Base-by-base conservation (phyloP, 805 yeast genomes). In the Schwanniomyces yamadae region DNA sequence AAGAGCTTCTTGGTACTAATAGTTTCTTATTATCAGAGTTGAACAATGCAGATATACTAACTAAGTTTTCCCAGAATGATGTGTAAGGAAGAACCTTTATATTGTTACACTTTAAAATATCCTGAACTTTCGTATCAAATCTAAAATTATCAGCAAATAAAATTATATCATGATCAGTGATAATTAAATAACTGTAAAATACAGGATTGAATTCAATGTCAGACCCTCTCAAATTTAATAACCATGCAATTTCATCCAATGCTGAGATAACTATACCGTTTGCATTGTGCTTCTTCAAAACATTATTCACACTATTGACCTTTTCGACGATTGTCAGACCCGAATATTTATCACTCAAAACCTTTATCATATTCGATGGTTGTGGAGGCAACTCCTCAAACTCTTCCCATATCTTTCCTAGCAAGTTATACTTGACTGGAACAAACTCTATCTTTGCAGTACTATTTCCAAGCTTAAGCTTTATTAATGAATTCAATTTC, bases 371-470 rank as follows among this genome's bases (percentile, higher is more conserved):
- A 11, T 67, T 54, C 16, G 78, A 69, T 37, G 86, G 66, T 8
- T 49, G 19, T 4, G 48, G 52, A 16, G 97, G 96, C 6, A 67
- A 49, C 15, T 71, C 70, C 62, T 87, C 91, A 49, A 79, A 80
- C 8, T 66, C 49, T 5, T 65, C 63, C 96, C 96, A 89, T 13
- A 89, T 80, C 17, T 52, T 49, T 49, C 87, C 96, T 20, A 93
- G 66, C 47, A 93, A 68, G 55, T 91, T 91, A 11, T 66, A 73
- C 36, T 55, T 52, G n/a, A 74, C 59, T 0, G 79, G 62, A 6
- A 67, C 62, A 10, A 77, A 47, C 38, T 62, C 69, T 13, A 73
- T 65, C 33, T 63, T 60, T 2, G 63, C 68, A 23, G 54, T 53
- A 6, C 54, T 44, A 12, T 41, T 47, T 14, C 40, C 28, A 9